Evolutionary conservation across 1,139 yeast species (phyloP).

Genomic region (Wickerhamomyces sp.): DNA sequence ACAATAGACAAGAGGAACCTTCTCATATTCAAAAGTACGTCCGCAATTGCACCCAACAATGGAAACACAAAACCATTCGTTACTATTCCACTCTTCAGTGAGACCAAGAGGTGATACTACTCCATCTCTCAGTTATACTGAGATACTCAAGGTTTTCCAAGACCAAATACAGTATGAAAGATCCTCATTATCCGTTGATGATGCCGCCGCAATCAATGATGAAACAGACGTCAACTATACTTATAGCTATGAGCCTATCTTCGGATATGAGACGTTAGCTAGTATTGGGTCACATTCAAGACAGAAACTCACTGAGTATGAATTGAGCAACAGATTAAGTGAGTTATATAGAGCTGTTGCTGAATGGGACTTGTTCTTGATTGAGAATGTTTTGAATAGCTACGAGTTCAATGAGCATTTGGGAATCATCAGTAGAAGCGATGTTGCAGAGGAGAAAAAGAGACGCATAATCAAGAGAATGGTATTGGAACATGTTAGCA

Average conservation of each 20-base stretch:
- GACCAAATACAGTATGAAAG: slow-evolving; percentile 4
- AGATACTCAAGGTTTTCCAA: neutral
- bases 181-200: neutral
- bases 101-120: neutral
- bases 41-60: too few species aligned
- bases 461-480: slow-evolving; percentile 8
- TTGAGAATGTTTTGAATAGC: slow-evolving; percentile 5
- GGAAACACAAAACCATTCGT: too few species aligned
- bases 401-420: slow-evolving; percentile 5
- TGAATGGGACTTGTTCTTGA: slow-evolving; percentile 6
- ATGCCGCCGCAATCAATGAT: neutral
- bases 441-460: neutral
- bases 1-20: too few species aligned
- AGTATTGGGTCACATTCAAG: slow-evolving; percentile 1
- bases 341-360: slow-evolving; percentile 6
- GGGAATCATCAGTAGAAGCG: neutral
- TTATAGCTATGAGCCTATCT: slow-evolving; percentile 9
- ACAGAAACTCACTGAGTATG: neutral
- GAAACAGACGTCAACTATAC: neutral
- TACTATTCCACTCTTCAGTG: neutral
- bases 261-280: slow-evolving; percentile 9
- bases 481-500: slow-evolving; percentile 10
- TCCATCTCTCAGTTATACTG: neutral
- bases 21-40: too few species aligned
- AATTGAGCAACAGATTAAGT: slow-evolving; percentile 3